Base-by-base conservation (phyloP, 148 eudicot genomes). In the Camellia granthamiana region DNA sequence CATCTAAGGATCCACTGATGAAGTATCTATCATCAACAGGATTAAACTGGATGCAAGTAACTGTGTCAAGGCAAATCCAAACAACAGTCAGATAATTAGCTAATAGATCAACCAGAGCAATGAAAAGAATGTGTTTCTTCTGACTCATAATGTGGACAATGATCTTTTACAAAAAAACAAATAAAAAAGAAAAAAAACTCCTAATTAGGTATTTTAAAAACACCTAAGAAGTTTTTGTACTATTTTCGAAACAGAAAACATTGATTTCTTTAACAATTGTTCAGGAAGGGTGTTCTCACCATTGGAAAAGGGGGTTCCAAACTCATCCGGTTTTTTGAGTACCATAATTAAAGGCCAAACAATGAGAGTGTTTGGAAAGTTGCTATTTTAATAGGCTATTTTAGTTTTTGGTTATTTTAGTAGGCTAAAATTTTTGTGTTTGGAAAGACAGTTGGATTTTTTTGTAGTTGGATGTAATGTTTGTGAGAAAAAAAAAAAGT, bases 1-100 rank as follows among this genome's bases (percentile, higher is more conserved):
- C 88, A 91, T 94, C 98, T 74, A 94, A 86, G 41, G 98, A 94
- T 59, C 98, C 98, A 83, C 98, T 94, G 88, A 94, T 94, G 82
- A 94, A 92, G 84, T 90, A 94, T 78, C 87, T 84, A 82, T 94
- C 98, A 88, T 92, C 92, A 59, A 90, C 92, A 49, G 98, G 98
- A 85, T 94, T 94, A 84, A 94, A 94, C 85, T 92, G 98, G 86
- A 94, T 94, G 90, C 98, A 94, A 81, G 98, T 94, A 23, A 94
- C 98, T 94, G 95, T 77, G 12, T 74, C 76, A 72, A 79, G 56
- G 58, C 62, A 81, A 85, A 85, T 49, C 19, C 71, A 56, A 77
- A 67, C 30, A 73, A 56, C 52, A 49, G 75, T 63, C 15, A 79
- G 30, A 58, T 7, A 71, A n/a, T 67, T 49, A 82, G 82, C 80